Evolutionary conservation across 768 basidiomycete genomes (phyloP).

Genomic region (Xanthoconium purpureum): DNA sequence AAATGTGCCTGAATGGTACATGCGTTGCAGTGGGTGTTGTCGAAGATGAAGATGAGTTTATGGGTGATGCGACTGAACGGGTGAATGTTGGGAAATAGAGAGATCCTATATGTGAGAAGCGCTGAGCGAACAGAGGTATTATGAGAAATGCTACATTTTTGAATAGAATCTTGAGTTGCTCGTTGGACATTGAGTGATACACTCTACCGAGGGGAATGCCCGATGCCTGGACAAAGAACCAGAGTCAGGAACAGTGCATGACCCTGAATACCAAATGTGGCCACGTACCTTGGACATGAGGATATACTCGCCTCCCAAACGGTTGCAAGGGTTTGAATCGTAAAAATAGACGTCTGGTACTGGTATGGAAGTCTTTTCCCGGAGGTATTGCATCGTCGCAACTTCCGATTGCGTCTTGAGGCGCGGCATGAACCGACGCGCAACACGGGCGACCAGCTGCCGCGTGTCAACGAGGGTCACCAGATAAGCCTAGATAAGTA

Average conservation of each 20-base stretch:
- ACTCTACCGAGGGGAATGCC: constrained; percentile 70
- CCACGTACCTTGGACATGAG: constrained; percentile 76
- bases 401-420: constrained; percentile 87
- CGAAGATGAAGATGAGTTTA: constrained; percentile 18
- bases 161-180: constrained; percentile 59
- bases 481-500: constrained; percentile 61
- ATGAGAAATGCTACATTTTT: constrained; percentile 66
- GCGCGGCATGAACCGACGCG: constrained; percentile 81
- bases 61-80: constrained; percentile 16
- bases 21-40: constrained; percentile 29
- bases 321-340: constrained; percentile 82
- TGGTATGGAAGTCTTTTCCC: constrained; percentile 65
- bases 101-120: constrained; percentile 75
- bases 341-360: constrained; percentile 75
- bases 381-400: constrained; percentile 79
- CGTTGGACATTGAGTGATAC: constrained; percentile 68
- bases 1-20: constrained; percentile 19
- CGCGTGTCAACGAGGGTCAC: constrained; percentile 60
- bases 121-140: constrained; percentile 72
- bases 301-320: constrained; percentile 81
- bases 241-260: neutral
- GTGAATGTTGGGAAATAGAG: constrained; percentile 45
- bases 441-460: constrained; percentile 74
- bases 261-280: neutral
- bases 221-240: constrained; percentile 47